Evolutionary conservation across 2,329 filamentous ascomycete species (phyloP), one percentile per base, ranked within the genome.

Genomic region (Penicillium sp.): DNA sequence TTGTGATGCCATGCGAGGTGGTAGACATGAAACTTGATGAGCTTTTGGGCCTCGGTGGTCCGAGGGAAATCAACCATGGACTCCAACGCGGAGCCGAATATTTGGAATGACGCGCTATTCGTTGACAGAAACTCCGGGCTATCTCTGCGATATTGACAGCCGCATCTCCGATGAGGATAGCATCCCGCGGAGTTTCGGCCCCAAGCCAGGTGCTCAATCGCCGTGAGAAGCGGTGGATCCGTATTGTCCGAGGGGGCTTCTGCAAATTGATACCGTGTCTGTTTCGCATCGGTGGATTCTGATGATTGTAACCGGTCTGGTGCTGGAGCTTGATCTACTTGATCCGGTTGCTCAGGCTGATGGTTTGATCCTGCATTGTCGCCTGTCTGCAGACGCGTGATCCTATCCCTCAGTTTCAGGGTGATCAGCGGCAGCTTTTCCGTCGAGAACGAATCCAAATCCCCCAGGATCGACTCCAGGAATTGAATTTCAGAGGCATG

Each of bases 161-260:
- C 55, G 42, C 70, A 71, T 13, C 60, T 56, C 10, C 66, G 59
- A 42, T 73, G 70, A 2, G 70, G 70, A 40, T 65, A 73, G 48
- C 70, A 73, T 4, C 61, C 58, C 4, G 65, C 63, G 12, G 62
- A 66, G 40, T 70, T 68, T 36, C 71, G 65, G n/a, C 68, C 69
- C 71, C 71, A 74, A 2, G 70, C 69, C 13, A 73, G 62, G 54
- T 70, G 66, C 54, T 74, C 71, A 10, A 74, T 64, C 1, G 68
- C 66, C 0, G 68, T 69, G 17, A 72, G 52, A 17, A 66, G 59
- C 1, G 68, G 63, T 2, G 66, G 52, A 29, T 66, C 61, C 18
- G 58, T 60, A 36, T 52, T 54, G 17, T 61, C 49, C 7, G 51
- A 32, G 4, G 52, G 34, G 13, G 27, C 45, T 10, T 63, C 58